A percentile compares a stretch with the other conserved stretches of the same genome.
Conservation (phyloP, 1,284 basidiomycete genomes). For the Volvariella surrecta region DNA sequence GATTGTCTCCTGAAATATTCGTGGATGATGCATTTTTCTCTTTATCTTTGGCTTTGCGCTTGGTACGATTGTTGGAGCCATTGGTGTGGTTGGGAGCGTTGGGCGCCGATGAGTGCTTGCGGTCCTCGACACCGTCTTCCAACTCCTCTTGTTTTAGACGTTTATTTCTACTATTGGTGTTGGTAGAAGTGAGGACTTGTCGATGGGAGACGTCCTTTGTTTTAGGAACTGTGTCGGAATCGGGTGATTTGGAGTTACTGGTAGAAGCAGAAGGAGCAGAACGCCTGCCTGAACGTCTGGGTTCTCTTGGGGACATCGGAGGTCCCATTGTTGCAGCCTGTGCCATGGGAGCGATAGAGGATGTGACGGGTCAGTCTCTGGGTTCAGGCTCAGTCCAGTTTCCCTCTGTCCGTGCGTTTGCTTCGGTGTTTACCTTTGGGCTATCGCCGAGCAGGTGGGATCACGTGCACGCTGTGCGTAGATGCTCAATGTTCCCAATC, state of each 20-base stretch:
- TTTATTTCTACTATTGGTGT: slow-evolving; percentile 43
- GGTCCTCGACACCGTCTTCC: slow-evolving; percentile 52
- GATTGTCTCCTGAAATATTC: slow-evolving; percentile 15
- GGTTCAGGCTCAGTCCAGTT: slow-evolving; percentile 4
- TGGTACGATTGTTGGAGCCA: slow-evolving; percentile 32
- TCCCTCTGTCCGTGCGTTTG: slow-evolving; percentile 10
- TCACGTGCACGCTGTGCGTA: neutral
- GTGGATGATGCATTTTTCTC: slow-evolving; percentile 29
- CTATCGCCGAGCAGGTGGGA: neutral
- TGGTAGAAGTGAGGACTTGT: slow-evolving; percentile 33
- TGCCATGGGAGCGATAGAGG: slow-evolving; percentile 26
- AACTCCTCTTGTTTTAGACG: slow-evolving; percentile 66
- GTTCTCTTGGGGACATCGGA: slow-evolving; percentile 67
- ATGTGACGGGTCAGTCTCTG: slow-evolving; percentile 4
- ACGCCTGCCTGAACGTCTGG: slow-evolving; percentile 66
- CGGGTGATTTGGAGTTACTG: slow-evolving; percentile 65
- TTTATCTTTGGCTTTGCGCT: slow-evolving; percentile 52
- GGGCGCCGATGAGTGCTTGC: slow-evolving; percentile 27
- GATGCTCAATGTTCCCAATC: too few relatives aligned
- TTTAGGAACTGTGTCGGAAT: slow-evolving; percentile 47
- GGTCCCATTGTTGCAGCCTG: slow-evolving; percentile 59
- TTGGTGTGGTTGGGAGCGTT: slow-evolving; percentile 28
- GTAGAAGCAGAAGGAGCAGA: slow-evolving; percentile 57
- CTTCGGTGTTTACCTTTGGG: slow-evolving; percentile 1
- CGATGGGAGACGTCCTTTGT: slow-evolving; percentile 42